A percentile compares a stretch with the other conserved stretches of the same genome.
phyloP scores from a whole-genome alignment of 2,329 filamentous ascomycete genomes.

The Exserohilum rostratum region DNA sequence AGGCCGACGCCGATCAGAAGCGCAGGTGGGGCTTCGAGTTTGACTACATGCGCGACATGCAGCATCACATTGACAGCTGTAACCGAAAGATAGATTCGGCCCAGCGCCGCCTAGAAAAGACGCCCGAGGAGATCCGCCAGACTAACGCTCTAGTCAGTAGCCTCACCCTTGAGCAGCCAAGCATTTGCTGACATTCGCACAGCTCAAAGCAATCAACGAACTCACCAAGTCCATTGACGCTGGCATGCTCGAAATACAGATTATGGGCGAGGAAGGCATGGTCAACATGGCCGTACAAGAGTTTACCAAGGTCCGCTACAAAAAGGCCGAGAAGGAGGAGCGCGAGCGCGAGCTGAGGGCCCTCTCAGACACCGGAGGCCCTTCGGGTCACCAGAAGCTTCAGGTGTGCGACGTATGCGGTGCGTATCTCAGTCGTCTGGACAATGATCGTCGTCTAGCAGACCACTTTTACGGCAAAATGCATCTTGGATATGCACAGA shows the following conservation, averaged over 20 bases:
- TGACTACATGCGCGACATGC: conserved; percentile 94
- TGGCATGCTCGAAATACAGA: conserved; percentile 82
- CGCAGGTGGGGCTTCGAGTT: conserved; percentile 88
- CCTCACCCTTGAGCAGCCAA: not conserved
- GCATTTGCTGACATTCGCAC: conserved; percentile 20
- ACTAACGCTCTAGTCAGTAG: conserved; percentile 76
- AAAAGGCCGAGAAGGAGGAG: conserved; percentile 80
- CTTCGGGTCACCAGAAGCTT: conserved; percentile 93
- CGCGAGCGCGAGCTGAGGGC: conserved; percentile 87
- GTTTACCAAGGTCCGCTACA: conserved; percentile 81
- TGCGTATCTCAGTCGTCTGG: conserved; percentile 87
- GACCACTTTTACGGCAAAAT: conserved; percentile 99
- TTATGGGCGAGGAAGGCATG: conserved; percentile 80
- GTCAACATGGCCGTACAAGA: conserved; percentile 86
- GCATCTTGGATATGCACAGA: conserved; percentile 97
- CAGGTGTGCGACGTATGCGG: conserved; percentile 99
- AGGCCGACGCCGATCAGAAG: conserved; percentile 71
- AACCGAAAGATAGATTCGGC: conserved; percentile 91
- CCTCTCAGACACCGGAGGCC: conserved; percentile 88
- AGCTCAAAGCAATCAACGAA: conserved; percentile 84
- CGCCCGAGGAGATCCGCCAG: conserved; percentile 94
- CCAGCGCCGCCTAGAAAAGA: conserved; percentile 92
- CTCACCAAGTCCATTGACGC: conserved; percentile 77
- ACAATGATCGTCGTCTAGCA: conserved; percentile 91
- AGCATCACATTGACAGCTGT: conserved; percentile 96